Evolutionary conservation across 768 basidiomycete species (phyloP).

Genomic region (Phlebiopsis gigantea): DNA sequence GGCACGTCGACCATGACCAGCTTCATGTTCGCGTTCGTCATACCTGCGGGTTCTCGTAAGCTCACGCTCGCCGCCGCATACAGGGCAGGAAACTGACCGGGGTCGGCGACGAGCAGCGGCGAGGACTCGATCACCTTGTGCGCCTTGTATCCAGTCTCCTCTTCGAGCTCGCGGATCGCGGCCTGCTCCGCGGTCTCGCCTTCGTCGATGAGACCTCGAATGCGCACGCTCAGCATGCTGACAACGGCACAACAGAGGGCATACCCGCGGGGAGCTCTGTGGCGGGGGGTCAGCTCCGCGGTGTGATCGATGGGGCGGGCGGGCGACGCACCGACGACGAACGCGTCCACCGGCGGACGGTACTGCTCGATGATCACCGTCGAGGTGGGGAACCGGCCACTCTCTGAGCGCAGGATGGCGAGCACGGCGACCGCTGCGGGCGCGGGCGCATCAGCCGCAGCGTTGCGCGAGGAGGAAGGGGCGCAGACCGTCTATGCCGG

Average conservation of each 20-base stretch:
- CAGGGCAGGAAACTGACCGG: conserved; percentile 41
- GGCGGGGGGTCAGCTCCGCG: neutral
- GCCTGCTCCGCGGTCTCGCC: conserved; percentile 76
- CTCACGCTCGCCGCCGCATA: neutral
- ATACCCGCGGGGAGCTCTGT: conserved; percentile 55
- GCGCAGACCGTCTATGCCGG: conserved; percentile 70
- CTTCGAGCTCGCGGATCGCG: conserved; percentile 84
- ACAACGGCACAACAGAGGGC: neutral
- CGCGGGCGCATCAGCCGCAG: neutral
- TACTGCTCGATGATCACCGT: conserved; percentile 91
- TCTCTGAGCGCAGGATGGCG: conserved; percentile 72
- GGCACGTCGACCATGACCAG: conserved; percentile 68
- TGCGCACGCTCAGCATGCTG: conserved; percentile 21
- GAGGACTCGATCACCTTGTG: conserved; percentile 56
- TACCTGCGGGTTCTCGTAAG: conserved; percentile 43
- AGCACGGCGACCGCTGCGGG: conserved; percentile 76
- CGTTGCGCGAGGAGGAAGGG: neutral
- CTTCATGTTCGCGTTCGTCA: conserved; percentile 94
- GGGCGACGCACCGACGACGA: conserved; percentile 54
- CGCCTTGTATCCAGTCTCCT: conserved; percentile 88
- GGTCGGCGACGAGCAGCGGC: conserved; percentile 61
- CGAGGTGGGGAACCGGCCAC: conserved; percentile 63
- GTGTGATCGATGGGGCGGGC: neutral
- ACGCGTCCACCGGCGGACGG: conserved; percentile 78
- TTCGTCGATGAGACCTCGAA: conserved; percentile 74